Base-by-base conservation (phyloP, 495 filamentous ascomycete species). In the Xylaria nigripes region DNA sequence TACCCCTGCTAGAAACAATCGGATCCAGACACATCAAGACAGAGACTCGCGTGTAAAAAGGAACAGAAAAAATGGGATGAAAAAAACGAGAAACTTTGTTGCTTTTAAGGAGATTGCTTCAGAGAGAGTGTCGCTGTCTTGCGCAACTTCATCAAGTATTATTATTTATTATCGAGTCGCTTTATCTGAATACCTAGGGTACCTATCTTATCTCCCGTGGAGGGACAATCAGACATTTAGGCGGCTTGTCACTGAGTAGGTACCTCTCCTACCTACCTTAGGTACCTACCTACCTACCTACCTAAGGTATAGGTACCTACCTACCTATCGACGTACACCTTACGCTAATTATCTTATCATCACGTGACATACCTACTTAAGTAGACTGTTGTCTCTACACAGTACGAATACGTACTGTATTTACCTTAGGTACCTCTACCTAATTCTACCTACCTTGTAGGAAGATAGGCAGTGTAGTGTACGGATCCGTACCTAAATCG, bases 281-380 rank as follows among this genome's bases (percentile, higher is more conserved):
- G n/a, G n/a, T n/a, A n/a, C n/a, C n/a, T n/a, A n/a, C n/a, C n/a
- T n/a, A n/a, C n/a, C n/a, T n/a, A n/a, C n/a, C n/a, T n/a, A n/a
- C n/a, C n/a, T n/a, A n/a, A n/a, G n/a, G n/a, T n/a, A n/a, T n/a
- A n/a, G n/a, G n/a, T n/a, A n/a, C n/a, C n/a, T n/a, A n/a, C n/a
- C n/a, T n/a, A n/a, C n/a, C n/a, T n/a, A n/a, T n/a, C n/a, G n/a
- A n/a, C n/a, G n/a, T n/a, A n/a, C n/a, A n/a, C n/a, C n/a, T n/a
- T n/a, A n/a, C n/a, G n/a, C n/a, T n/a, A n/a, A n/a, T n/a, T n/a
- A 41, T 51, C 53, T 52, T 57, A 62, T 62, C 60, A 27, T 15
- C 60, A 62, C 60, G 60, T 62, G 60, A 62, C 51, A 22, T 1
- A 3, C n/a, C 19, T n/a, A n/a, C n/a, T n/a, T n/a, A n/a, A n/a